phyloP scores from a whole-genome alignment of 495 filamentous ascomycete species.

The Entonaema liquescens region DNA sequence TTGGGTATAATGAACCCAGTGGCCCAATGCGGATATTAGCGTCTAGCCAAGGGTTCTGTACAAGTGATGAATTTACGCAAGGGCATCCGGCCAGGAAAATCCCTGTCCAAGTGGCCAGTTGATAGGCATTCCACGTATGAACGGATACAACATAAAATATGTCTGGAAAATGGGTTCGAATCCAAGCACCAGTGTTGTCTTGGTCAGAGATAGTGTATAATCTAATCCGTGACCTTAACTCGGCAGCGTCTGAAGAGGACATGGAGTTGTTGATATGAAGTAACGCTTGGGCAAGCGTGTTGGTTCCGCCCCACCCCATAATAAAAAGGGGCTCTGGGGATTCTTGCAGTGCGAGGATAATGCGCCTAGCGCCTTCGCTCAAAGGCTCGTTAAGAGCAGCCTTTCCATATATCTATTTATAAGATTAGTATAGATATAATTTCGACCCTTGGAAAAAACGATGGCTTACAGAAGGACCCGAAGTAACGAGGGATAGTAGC shows the following conservation, averaged over 20 bases:
- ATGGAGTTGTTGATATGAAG: constrained; percentile 17
- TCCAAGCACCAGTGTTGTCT: neutral
- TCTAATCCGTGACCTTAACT: neutral
- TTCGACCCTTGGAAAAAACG: neutral
- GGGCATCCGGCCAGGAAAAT: neutral
- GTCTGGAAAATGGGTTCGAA: neutral
- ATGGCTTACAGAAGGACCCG: neutral
- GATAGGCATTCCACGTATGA: neutral
- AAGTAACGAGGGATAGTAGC: neutral
- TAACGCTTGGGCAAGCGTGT: constrained; percentile 14
- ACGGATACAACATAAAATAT: neutral
- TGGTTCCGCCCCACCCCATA: constrained; percentile 14
- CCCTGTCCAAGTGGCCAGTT: neutral
- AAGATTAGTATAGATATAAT: neutral
- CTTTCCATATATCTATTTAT: neutral
- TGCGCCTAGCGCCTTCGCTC: constrained; percentile 13
- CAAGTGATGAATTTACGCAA: neutral
- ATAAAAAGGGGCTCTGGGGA: constrained; percentile 12
- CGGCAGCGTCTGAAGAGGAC: constrained; percentile 2
- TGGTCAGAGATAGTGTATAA: neutral
- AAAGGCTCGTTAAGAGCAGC: neutral
- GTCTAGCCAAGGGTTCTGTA: neutral
- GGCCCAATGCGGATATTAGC: neutral
- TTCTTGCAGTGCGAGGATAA: constrained; percentile 12
- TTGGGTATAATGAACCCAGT: neutral